A percentile compares a stretch with the other conserved stretches of the same genome.
These are phyloP conservation scores for Ceratobasidium sp. DNA, from an alignment of 1,284 basidiomycete genomes.

Conservation along the genomic window DNA sequence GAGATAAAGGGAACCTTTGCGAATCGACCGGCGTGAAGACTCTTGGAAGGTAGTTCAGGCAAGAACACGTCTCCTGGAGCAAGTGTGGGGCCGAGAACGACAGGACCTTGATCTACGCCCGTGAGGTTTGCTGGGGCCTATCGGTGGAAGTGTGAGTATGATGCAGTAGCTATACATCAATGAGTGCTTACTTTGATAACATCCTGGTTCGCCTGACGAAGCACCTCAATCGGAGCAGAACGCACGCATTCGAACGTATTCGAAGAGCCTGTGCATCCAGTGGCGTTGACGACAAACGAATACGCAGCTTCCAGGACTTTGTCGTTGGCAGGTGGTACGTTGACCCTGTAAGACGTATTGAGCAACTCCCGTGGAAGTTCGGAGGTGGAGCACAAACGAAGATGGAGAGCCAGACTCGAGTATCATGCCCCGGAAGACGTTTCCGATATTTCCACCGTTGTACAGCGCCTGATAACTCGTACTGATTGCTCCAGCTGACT, in stretches of 20 bases:
- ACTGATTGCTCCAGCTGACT: constrained; percentile 53
- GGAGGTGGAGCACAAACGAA: not conserved
- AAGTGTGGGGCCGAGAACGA: constrained; percentile 20
- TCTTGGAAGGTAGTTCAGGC: constrained; percentile 53
- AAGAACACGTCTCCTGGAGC: constrained; percentile 56
- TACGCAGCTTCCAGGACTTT: constrained; percentile 29
- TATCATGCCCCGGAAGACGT: constrained; percentile 47
- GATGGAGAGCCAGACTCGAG: constrained; percentile 47
- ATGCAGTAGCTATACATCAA: too few species aligned
- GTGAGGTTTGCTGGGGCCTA: constrained; percentile 14
- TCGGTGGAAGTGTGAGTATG: not conserved
- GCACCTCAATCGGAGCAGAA: constrained; percentile 13
- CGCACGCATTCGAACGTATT: constrained; percentile 42
- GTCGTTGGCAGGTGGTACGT: not conserved
- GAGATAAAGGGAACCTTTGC: constrained; percentile 57
- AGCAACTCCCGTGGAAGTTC: not conserved
- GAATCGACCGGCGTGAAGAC: constrained; percentile 54
- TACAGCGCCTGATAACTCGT: constrained; percentile 49
- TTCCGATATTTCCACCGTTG: constrained; percentile 46
- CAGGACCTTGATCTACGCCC: constrained; percentile 2
- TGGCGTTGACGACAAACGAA: constrained; percentile 24
- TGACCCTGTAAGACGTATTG: not conserved
- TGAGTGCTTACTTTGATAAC: constrained; percentile 8
- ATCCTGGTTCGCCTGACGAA: not conserved
- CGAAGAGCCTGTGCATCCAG: constrained; percentile 27